A percentile compares a stretch with the other conserved stretches of the same genome.
Evolutionary conservation across 2,329 filamentous ascomycete species (phyloP).

Genomic region (Colletotrichum spinosum): DNA sequence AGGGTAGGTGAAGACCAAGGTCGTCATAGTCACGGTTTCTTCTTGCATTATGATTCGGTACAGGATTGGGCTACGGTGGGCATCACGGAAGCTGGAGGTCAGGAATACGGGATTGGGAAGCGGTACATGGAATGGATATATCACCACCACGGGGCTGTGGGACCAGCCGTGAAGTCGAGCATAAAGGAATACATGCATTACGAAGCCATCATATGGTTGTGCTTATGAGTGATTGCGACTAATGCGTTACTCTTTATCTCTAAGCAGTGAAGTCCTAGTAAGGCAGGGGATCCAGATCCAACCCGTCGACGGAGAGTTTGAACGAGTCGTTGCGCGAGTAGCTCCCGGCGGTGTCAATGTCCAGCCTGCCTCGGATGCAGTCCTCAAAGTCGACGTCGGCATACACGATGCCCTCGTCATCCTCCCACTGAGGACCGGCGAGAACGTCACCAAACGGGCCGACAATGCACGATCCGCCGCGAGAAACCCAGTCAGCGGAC

Average conservation of each 20-base stretch:
- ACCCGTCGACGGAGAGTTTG: constrained; percentile 68
- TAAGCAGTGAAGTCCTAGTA: constrained; percentile 48
- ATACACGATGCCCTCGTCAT: constrained; percentile 73
- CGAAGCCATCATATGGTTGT: neutral
- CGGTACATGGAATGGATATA: constrained; percentile 24
- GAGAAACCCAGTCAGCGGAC: constrained; percentile 64
- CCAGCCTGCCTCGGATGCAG: constrained; percentile 82
- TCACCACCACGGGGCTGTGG: constrained; percentile 6
- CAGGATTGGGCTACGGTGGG: constrained; percentile 11
- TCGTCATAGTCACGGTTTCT: constrained; percentile 15
- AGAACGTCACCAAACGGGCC: constrained; percentile 84
- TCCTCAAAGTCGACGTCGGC: constrained; percentile 89
- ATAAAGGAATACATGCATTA: constrained; percentile 32
- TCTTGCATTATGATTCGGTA: constrained; percentile 22
- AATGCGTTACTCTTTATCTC: neutral
- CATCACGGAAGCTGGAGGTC: constrained; percentile 15
- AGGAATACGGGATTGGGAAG: constrained; percentile 2
- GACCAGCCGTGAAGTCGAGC: constrained; percentile 8
- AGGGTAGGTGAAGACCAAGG: constrained; percentile 16
- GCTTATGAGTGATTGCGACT: too few relatives aligned
- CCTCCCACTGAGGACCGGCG: constrained; percentile 86
- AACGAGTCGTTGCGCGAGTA: constrained; percentile 80
- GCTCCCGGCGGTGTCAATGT: constrained; percentile 86
- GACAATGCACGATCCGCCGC: constrained; percentile 86
- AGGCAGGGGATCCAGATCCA: constrained; percentile 68